These are phyloP conservation scores for Zopfia rhizophila DNA, from an alignment of 2,329 filamentous ascomycete species.

Conservation along the genomic window DNA sequence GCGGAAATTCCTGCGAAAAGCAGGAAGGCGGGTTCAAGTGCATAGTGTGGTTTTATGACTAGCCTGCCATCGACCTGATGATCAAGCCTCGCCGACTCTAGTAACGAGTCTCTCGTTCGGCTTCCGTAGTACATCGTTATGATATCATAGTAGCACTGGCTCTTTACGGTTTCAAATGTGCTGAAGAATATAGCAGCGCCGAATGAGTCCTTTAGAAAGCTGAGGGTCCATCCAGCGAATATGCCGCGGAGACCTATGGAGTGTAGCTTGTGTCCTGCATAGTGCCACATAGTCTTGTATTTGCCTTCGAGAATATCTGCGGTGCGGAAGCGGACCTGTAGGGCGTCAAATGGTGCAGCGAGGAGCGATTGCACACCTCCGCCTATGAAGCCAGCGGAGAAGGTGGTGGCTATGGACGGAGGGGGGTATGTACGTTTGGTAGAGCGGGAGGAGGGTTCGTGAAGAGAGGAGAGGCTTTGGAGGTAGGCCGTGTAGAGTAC, in stretches of 20 bases:
- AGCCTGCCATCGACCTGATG: constrained; percentile 45
- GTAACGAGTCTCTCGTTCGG: constrained; percentile 43
- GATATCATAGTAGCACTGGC: constrained; percentile 76
- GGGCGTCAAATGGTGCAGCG: constrained; percentile 78
- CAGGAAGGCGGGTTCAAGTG: constrained; percentile 78
- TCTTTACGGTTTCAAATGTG: constrained; percentile 80
- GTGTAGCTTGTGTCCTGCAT: constrained; percentile 72
- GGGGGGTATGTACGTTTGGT: constrained; percentile 76
- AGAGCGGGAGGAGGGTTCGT: constrained; percentile 71
- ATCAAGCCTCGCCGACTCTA: constrained; percentile 33
- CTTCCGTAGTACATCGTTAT: constrained; percentile 73
- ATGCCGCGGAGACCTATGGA: constrained; percentile 78
- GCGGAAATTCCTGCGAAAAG: constrained; percentile 75
- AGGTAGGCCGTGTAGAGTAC: constrained; percentile 81
- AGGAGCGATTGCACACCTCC: constrained; percentile 76
- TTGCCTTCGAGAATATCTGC: constrained; percentile 68
- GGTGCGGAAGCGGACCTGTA: constrained; percentile 77
- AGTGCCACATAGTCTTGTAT: constrained; percentile 77
- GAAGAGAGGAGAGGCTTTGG: constrained; percentile 72
- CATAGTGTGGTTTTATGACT: constrained; percentile 77
- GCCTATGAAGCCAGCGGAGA: constrained; percentile 75
- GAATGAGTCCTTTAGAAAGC: constrained; percentile 74
- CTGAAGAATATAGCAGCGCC: constrained; percentile 79
- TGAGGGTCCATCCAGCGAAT: constrained; percentile 78
- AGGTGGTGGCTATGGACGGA: constrained; percentile 70